These are phyloP conservation scores for Intubia oerlemansii DNA, from an alignment of 2,329 filamentous ascomycete genomes.

Conservation along the genomic window DNA sequence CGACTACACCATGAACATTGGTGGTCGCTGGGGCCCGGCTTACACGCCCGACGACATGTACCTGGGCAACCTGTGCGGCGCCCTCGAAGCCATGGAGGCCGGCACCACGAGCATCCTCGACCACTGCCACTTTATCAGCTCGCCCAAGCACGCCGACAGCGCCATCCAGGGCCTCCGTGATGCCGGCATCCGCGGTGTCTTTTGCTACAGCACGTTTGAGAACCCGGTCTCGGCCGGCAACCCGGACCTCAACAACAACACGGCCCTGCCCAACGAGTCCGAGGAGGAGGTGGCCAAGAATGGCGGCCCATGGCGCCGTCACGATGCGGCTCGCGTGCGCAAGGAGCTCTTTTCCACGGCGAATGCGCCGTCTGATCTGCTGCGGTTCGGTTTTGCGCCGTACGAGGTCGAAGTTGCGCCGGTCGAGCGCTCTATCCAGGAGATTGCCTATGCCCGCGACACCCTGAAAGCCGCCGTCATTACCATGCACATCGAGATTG, in stretches of 20 bases:
- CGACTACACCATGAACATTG: slow-evolving; percentile 1
- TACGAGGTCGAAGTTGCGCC: slow-evolving; percentile 1
- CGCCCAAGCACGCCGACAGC: not conserved
- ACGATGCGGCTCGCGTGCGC: too few relatives aligned
- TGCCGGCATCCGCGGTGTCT: not conserved
- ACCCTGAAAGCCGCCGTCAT: slow-evolving; percentile 1
- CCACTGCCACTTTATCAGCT: slow-evolving; percentile 2
- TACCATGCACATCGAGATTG: slow-evolving; percentile 1
- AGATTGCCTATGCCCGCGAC: not conserved
- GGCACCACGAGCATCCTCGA: slow-evolving; percentile 2
- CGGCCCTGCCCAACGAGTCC: too few relatives aligned
- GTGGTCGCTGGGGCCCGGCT: not conserved
- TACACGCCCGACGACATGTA: slow-evolving; percentile 3
- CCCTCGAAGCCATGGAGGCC: slow-evolving; percentile 1
- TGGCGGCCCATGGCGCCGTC: too few relatives aligned
- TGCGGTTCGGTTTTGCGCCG: slow-evolving; percentile 1
- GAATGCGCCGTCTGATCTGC: slow-evolving; percentile 1
- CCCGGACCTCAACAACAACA: too few relatives aligned
- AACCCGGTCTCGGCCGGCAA: too few relatives aligned
- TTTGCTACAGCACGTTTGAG: not conserved
- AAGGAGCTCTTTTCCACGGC: slow-evolving; percentile 1
- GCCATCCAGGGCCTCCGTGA: not conserved
- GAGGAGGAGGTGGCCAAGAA: too few relatives aligned
- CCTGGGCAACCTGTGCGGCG: slow-evolving; percentile 1
- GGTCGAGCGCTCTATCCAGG: not conserved